A percentile compares a stretch with the other conserved stretches of the same genome.
These are phyloP conservation scores for Pyrenochaeta sp. DNA, from an alignment of 2,329 filamentous ascomycete species.

Conservation along the genomic window DNA sequence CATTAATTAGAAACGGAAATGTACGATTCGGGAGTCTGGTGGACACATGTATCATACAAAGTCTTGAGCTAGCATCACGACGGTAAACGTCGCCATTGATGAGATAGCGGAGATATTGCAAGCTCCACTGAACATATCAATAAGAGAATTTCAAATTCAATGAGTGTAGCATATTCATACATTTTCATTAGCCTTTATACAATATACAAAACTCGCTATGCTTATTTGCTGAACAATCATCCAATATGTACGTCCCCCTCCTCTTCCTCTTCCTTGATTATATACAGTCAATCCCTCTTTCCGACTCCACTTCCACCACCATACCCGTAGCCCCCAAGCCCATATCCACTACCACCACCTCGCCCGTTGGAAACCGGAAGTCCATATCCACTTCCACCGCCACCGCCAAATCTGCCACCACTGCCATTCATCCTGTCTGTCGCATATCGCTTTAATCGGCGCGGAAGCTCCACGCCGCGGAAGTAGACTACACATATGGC, in stretches of 20 bases:
- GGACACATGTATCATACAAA: neutral
- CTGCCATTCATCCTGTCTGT: constrained; percentile 58
- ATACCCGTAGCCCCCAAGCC: constrained; percentile 55
- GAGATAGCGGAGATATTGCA: neutral
- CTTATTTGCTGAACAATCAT: neutral
- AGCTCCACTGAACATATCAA: neutral
- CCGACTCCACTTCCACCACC: constrained; percentile 44
- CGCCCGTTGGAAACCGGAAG: constrained; percentile 39
- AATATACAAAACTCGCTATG: neutral
- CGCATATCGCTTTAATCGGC: constrained; percentile 64
- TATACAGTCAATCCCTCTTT: constrained; percentile 51
- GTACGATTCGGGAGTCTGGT: neutral
- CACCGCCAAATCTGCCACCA: constrained; percentile 50
- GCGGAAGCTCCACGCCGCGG: constrained; percentile 60
- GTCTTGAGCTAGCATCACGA: neutral
- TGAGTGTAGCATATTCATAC: neutral
- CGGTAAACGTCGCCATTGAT: neutral
- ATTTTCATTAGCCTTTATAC: neutral
- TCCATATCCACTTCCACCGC: constrained; percentile 42
- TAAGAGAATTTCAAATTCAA: neutral
- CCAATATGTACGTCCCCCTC: neutral
- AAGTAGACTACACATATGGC: constrained; percentile 64
- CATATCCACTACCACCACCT: constrained; percentile 51
- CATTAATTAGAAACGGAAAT: neutral
- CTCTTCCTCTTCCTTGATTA: no score